Conservation (phyloP, 345 rosid species). For the Salix brachista region DNA sequence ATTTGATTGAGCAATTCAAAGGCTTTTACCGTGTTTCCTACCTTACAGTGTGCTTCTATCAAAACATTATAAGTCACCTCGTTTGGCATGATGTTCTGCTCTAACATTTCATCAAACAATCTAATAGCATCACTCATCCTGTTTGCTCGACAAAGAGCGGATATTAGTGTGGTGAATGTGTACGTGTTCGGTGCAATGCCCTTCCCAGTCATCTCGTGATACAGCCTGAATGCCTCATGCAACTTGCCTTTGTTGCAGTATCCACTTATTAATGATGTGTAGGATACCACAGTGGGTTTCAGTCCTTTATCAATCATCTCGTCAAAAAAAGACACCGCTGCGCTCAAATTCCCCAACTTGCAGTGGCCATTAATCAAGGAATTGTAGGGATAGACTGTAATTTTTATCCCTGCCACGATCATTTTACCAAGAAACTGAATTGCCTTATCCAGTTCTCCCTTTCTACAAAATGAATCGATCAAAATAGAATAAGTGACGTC, state of each 20-base stretch:
- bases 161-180: conserved; percentile 68
- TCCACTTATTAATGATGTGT: conserved; percentile 70
- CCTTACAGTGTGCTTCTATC: conserved; percentile 69
- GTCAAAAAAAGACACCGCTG: conserved; percentile 47
- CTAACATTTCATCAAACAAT: conserved; percentile 62
- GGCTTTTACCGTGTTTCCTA: conserved; percentile 53
- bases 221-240: conserved; percentile 60
- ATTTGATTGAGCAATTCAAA: conserved; percentile 62
- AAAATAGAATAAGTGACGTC: conserved; percentile 68
- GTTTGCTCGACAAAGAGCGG: conserved; percentile 59
- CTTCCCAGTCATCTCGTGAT: conserved; percentile 80
- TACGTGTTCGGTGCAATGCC: conserved; percentile 59
- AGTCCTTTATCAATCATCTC: conserved; percentile 60
- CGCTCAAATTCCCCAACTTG: conserved; percentile 54
- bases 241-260: conserved; percentile 58
- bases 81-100: conserved; percentile 52
- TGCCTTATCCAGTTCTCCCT: conserved; percentile 60
- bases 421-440: conserved; percentile 48
- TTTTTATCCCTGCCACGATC: conserved; percentile 42
- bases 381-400: conserved; percentile 69
- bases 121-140: conserved; percentile 51
- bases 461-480: conserved; percentile 74
- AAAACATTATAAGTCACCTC: conserved; percentile 79
- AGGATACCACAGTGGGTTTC: conserved; percentile 68
- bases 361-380: conserved; percentile 75